Conservation (phyloP, 75 land plant genomes). For the Pinus taeda region DNA sequence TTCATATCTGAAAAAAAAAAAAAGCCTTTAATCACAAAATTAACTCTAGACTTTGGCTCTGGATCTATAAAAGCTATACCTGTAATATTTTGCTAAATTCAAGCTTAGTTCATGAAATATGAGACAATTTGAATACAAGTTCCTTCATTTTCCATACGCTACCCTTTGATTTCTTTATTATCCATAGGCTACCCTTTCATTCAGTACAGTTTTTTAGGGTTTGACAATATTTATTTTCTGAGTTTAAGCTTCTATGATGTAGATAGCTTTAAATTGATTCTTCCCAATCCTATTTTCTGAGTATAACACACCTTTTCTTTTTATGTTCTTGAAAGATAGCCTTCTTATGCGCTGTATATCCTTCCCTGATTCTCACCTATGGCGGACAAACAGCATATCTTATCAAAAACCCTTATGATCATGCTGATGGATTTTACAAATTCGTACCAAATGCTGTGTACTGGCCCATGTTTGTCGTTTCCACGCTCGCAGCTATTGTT, state of each 20-base stretch:
- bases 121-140: no score
- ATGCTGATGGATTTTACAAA: slow-evolving; percentile 69
- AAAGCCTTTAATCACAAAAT: no score
- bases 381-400: slow-evolving; percentile 81
- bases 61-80: no score
- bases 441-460: slow-evolving; percentile 52
- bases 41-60: no score
- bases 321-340: slow-evolving; percentile 46
- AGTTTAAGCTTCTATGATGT: no score
- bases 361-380: slow-evolving; percentile 62
- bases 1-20: no score
- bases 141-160: no score
- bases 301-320: not conserved
- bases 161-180: no score
- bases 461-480: slow-evolving; percentile 81
- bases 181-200: not conserved
- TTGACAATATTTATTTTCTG: not conserved
- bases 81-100: no score
- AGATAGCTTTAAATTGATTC: no score
- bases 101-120: no score
- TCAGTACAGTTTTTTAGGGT: not conserved
- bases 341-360: slow-evolving; percentile 51
- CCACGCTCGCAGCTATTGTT: slow-evolving; percentile 70
- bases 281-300: no score
- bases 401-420: slow-evolving; percentile 43